These are phyloP conservation scores for Coemansia sp. DNA, from an alignment of 192 early-diverging fungal genomes.

Conservation along the genomic window DNA sequence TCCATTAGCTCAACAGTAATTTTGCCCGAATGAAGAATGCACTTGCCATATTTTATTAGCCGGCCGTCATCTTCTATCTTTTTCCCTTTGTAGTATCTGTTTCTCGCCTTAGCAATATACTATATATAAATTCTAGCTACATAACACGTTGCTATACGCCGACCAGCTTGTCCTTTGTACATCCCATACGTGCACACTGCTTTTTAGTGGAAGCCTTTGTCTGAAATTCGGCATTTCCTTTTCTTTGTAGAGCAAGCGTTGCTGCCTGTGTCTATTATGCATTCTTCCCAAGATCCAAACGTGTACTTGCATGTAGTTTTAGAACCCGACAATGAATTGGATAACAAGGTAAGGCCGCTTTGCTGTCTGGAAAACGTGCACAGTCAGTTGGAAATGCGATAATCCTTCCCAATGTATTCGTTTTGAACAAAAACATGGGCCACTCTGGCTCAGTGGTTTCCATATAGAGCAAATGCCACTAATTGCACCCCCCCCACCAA, in stretches of 20 bases:
- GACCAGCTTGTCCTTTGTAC: neutral
- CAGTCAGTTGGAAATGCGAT: neutral
- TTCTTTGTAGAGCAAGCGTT: neutral
- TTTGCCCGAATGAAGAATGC: neutral
- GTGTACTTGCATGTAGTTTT: neutral
- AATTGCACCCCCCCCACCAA: neutral
- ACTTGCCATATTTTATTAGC: neutral
- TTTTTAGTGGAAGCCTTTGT: neutral
- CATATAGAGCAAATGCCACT: neutral
- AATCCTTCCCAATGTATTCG: neutral
- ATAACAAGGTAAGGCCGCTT: slow-evolving; percentile 18
- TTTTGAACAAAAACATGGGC: neutral
- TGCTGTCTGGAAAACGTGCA: neutral
- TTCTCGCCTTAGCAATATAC: too few relatives aligned
- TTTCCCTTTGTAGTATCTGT: too few relatives aligned
- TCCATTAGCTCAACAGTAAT: neutral
- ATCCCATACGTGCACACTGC: neutral
- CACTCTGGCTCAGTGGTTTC: neutral
- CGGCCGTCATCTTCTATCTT: too few relatives aligned
- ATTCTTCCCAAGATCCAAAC: neutral
- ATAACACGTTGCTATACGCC: too few relatives aligned
- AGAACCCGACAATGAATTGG: slow-evolving; percentile 21
- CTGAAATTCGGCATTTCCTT: neutral
- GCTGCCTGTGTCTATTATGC: neutral
- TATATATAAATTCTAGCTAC: too few relatives aligned